Percentiles rank a stretch among this genome's conserved stretches.
phyloP scores from a whole-genome alignment of 257 asterid genomes.

The Solanum clarkiae region DNA sequence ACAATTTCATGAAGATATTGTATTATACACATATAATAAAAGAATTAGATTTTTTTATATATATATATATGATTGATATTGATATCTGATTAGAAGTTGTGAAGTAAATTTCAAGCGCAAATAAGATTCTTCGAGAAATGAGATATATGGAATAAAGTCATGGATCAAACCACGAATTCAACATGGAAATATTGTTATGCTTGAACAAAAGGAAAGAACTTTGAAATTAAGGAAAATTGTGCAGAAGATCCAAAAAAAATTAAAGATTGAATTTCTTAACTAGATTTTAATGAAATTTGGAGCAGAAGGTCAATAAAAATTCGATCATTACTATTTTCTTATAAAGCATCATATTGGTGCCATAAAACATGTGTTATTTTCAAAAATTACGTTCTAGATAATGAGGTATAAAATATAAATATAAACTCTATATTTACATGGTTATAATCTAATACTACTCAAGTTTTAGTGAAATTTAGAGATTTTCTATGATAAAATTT shows the following conservation, averaged over 20 bases:
- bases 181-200: neutral
- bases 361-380: too few relatives aligned
- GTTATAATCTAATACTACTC: too few relatives aligned
- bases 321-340: neutral
- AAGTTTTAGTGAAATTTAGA: neutral
- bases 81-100: neutral
- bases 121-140: too few relatives aligned
- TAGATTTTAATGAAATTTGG: neutral
- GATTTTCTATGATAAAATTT: too few relatives aligned
- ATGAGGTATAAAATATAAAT: too few relatives aligned
- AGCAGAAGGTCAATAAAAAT: neutral
- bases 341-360: neutral
- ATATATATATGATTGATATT: too few relatives aligned
- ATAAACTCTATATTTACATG: too few relatives aligned
- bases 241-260: neutral
- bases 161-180: neutral
- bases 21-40: accelerated
- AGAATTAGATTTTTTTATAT: neutral
- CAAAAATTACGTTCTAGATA: too few relatives aligned
- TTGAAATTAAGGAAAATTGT: neutral
- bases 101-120: neutral
- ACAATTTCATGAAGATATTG: too few relatives aligned
- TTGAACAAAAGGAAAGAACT: neutral
- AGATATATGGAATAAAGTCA: neutral
- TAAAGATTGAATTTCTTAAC: too few relatives aligned